phyloP scores from a whole-genome alignment of 176 grass and related monocot genomes.

The Triticum aestivum region IWGSC_CS_RefSeq_v2.1 NC_057800.1:596680317-596680816 shows the following conservation, averaged over 20 bases:
- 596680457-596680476: neutral
- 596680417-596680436: neutral
- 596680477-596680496: neutral
- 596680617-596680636: neutral
- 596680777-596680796: neutral
- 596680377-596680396: neutral
- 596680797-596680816: neutral
- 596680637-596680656: neutral
- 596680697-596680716: neutral
- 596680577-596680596: slow-evolving; percentile 14
- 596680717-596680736: neutral
- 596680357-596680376: neutral
- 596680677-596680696: neutral
- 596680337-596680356: neutral
- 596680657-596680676: neutral
- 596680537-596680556: neutral
- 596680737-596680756: neutral
- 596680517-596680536: neutral
- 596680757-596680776: neutral
- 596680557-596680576: neutral
- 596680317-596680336: neutral
- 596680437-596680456: neutral
- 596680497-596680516: neutral
- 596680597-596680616: slow-evolving; percentile 19
- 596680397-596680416: neutral